phyloP scores from a whole-genome alignment of 495 filamentous ascomycete genomes.

The Staphylotrichum tortipilum region DNA sequence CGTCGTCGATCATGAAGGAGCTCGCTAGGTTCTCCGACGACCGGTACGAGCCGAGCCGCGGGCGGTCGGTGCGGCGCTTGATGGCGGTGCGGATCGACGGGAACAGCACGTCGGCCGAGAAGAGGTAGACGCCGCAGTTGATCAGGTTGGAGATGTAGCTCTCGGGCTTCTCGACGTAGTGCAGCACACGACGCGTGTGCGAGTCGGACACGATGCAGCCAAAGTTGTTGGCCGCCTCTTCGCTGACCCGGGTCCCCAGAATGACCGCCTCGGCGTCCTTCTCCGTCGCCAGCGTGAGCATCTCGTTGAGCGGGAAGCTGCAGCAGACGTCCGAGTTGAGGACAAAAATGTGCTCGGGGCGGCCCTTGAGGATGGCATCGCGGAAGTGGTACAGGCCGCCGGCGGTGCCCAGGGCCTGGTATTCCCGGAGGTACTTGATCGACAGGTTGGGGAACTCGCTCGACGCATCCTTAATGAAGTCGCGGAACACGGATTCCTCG shows the following conservation, averaged over 20 bases:
- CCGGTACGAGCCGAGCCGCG: conserved; percentile 88
- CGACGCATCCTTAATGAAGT: conserved; percentile 88
- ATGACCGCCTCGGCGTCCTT: conserved; percentile 97
- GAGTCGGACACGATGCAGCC: conserved; percentile 96
- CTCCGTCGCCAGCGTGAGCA: conserved; percentile 87
- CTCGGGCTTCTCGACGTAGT: conserved; percentile 99
- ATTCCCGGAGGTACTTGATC: conserved; percentile 95
- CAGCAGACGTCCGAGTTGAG: conserved; percentile 99
- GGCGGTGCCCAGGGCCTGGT: conserved; percentile 91
- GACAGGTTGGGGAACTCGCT: conserved; percentile 80
- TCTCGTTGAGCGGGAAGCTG: conserved; percentile 92
- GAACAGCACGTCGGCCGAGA: conserved; percentile 91
- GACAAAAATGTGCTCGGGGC: conserved; percentile 90
- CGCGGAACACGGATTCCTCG: conserved; percentile 90
- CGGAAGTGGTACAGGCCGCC: conserved; percentile 99
- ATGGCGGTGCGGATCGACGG: conserved; percentile 91
- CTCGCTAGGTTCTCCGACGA: conserved; percentile 88
- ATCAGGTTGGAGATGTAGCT: conserved; percentile 97
- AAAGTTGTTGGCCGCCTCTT: conserved; percentile 91
- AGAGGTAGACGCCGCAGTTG: conserved; percentile 99
- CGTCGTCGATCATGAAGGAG: conserved; percentile 67
- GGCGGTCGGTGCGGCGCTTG: conserved; percentile 87
- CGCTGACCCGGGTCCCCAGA: conserved; percentile 82
- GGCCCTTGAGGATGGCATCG: conserved; percentile 95
- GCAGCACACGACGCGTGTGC: conserved; percentile 89